Base-by-base conservation (phyloP, 345 rosid genomes). In the Hibiscus syriacus region DNA sequence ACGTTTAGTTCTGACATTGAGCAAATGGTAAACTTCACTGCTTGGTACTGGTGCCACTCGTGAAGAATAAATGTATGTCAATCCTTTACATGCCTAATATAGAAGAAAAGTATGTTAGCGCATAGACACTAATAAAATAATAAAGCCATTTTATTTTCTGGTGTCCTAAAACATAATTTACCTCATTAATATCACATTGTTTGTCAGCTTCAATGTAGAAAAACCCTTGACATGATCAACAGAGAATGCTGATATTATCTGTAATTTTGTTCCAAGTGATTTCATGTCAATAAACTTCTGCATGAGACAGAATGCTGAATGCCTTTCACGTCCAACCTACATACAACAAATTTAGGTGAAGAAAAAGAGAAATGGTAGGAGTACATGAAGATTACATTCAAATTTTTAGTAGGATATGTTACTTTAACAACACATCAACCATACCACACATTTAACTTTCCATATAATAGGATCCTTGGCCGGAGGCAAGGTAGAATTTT, bases 371-470 rank as follows among this genome's bases (percentile, higher is more conserved):
- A 49, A 50, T 12, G 2, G 6, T 27, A 26, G 20, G 13, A 7
- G n/a, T 12, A 45, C 14, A 17, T 19, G 29, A 45, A 14, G 13
- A 2, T 4, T 3, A 66, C 19, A 49, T n/a, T 52, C 57, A 29
- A 65, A 65, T 16, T 25, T n/a, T 2, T 23, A 66, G 23, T 29
- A 17, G 19, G 26, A 52, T 1, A 48, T 45, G 41, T 55, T 9
- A 29, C 14, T 19, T 29, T 17, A 4, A 27, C 39, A 41, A 39
- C 43, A 41, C 7, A 69, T 19, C 19, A 17, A 70, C 49, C 81
- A 72, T 86, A 94, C 98, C 89, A 71, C 69, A 79, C 99, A 94
- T 81, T 94, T 94, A 66, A 94, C 88, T 82, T 91, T 91, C 98
- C 99, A 94, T 55, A 88, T 68, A 6, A 74, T 78, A 59, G 96